Evolutionary conservation across 2,329 filamentous ascomycete genomes (phyloP), one percentile per base, ranked within the genome.

Genomic region (Botrytis porri): DNA sequence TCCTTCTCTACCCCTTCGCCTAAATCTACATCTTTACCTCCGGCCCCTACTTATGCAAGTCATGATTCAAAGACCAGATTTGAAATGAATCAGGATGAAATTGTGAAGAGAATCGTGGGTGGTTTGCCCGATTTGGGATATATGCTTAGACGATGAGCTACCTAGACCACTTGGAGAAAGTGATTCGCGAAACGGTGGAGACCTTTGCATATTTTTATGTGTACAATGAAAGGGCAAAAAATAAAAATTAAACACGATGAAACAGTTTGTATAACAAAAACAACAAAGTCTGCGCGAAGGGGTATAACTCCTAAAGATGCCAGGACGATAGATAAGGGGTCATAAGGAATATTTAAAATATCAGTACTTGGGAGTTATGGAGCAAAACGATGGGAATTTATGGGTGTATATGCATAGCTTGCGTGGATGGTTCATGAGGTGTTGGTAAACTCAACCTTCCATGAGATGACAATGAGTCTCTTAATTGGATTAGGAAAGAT

Each of bases 51-150:
- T 16, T 39, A 75, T 37, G 37, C 70, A 57, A 32, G 69, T 41
- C 70, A 60, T 57, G 67, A 65, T 6, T 73, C 75, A 20, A 80
- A 78, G 72, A 74, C 76, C 6, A 76, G 72, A 67, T 75, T 77
- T 32, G 79, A 81, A 62, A 67, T 77, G 29, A 80, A 81, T 35
- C 79, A 82, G 63, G 80, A 81, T 73, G 75, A 73, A 66, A 75
- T 80, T 43, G 79, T 81, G 14, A 77, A 76, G 39, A 74, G 73
- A 45, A 78, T 82, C 16, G 73, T 82, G 22, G 78, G 78, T 41
- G 76, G 77, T 4, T 73, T 82, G 18, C 81, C 81, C 2, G 78
- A 82, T 74, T 74, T 82, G 25, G 78, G 78, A 20, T 82, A 82
- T 75, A 82, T 82, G 81, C 73, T 82, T 22, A 76, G 75, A 43